Percentiles rank a stretch among this genome's conserved stretches.
These are phyloP conservation scores for Rhizopus arrhizus DNA, from an alignment of 371 early-diverging fungal species.

Conservation along the genomic window DNA sequence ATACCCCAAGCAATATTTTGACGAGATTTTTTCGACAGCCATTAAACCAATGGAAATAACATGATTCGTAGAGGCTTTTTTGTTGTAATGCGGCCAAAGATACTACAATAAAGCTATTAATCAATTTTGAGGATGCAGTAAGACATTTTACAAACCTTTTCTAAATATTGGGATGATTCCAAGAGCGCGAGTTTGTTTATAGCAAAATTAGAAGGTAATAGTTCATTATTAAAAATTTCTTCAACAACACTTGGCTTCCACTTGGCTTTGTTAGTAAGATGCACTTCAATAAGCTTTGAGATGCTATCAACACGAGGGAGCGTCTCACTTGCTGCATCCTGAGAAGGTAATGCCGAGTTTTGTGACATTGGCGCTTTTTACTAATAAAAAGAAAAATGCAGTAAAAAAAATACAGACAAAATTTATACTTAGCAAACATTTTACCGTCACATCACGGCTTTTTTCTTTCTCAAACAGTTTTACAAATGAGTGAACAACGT, in stretches of 20 bases:
- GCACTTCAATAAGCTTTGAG: conserved; percentile 51
- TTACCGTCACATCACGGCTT: not conserved
- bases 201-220: conserved; percentile 55
- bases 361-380: conserved; percentile 32
- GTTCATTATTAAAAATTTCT: conserved; percentile 58
- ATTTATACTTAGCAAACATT: not conserved
- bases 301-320: conserved; percentile 63
- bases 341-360: conserved; percentile 50
- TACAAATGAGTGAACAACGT: conserved; percentile 21
- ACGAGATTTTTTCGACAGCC: conserved; percentile 86
- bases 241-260: conserved; percentile 64
- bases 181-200: conserved; percentile 63
- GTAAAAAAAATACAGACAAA: not conserved
- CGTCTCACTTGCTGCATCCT: conserved; percentile 50
- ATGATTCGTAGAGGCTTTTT: conserved; percentile 55
- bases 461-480: not conserved
- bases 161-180: conserved; percentile 80
- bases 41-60: conserved; percentile 79
- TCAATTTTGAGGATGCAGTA: not conserved
- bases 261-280: conserved; percentile 36
- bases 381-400: not conserved
- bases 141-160: conserved; percentile 57
- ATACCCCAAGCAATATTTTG: conserved; percentile 68
- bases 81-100: conserved; percentile 76
- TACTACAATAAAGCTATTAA: conserved; percentile 46